Conservation (phyloP, 805 yeast genomes). For the Lipomyces kockii region DNA sequence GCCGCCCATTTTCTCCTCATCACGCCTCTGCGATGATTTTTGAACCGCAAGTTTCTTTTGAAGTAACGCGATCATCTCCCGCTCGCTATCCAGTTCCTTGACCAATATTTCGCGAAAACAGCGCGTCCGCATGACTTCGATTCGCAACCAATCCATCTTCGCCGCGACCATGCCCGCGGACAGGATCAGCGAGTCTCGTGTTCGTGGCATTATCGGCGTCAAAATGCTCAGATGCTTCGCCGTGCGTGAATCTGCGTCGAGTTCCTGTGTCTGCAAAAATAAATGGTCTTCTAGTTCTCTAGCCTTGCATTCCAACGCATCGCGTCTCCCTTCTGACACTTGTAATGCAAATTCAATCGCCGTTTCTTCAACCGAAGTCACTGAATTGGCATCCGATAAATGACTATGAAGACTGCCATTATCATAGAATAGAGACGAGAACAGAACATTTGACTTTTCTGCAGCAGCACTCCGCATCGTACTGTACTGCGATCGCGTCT, state of each 20-base stretch:
- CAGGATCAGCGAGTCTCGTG: conserved; percentile 54
- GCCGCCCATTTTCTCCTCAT: neutral
- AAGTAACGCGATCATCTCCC: conserved; percentile 11
- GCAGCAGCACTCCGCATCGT: neutral
- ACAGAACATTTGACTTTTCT: conserved; percentile 14
- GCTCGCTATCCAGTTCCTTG: conserved; percentile 39
- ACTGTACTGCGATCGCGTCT: neutral
- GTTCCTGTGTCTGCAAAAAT: conserved; percentile 42
- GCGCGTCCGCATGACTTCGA: conserved; percentile 54
- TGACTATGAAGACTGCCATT: conserved; percentile 15
- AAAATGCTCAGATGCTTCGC: conserved; percentile 51
- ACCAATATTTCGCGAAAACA: conserved; percentile 50
- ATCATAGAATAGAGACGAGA: conserved; percentile 22
- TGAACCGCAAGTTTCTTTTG: neutral
- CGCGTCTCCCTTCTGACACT: conserved; percentile 39
- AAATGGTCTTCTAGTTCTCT: conserved; percentile 47
- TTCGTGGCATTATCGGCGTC: conserved; percentile 60
- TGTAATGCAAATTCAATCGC: conserved; percentile 20
- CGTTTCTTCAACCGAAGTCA: conserved; percentile 7
- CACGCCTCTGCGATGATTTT: neutral
- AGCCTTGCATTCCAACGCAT: conserved; percentile 44
- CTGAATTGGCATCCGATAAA: conserved; percentile 7
- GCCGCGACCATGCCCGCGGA: conserved; percentile 56
- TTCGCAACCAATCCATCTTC: conserved; percentile 61
- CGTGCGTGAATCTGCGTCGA: conserved; percentile 48